Evolutionary conservation across 805 yeast genomes (phyloP).

Genomic region (Saccharomycopsis sp.): DNA sequence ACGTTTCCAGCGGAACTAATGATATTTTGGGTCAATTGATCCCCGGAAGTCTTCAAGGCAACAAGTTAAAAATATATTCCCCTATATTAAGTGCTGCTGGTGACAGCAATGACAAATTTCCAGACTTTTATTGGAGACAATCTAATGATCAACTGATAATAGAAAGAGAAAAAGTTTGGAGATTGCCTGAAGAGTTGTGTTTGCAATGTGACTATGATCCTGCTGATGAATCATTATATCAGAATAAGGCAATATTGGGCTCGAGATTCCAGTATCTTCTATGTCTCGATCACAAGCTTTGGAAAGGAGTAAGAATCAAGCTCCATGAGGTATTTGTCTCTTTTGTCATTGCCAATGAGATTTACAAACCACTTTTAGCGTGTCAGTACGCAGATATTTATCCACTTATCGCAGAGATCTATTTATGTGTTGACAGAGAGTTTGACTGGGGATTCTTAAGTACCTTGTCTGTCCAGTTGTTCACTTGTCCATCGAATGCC

Average conservation of each 20-base stretch:
- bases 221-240: constrained; percentile 9
- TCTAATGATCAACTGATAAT: neutral
- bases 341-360: constrained; percentile 51
- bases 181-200: constrained; percentile 34
- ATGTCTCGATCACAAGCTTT: constrained; percentile 61
- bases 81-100: too few species aligned
- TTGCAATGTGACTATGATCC: constrained; percentile 38
- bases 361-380: constrained; percentile 51
- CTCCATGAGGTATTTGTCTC: constrained; percentile 60
- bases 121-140: constrained; percentile 1
- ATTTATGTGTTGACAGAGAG: constrained; percentile 61
- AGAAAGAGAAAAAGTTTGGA: constrained; percentile 32
- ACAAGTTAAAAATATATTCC: constrained; percentile 7
- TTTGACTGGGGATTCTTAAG: constrained; percentile 71
- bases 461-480: constrained; percentile 65
- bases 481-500: constrained; percentile 70
- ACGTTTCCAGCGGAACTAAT: neutral
- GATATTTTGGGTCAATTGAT: constrained; percentile 3
- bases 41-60: constrained; percentile 9
- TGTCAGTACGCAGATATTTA: constrained; percentile 78
- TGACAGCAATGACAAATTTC: neutral
- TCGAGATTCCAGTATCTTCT: constrained; percentile 35
- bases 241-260: constrained; percentile 28
- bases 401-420: constrained; percentile 63
- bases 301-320: constrained; percentile 50